Evolutionary conservation across 257 asterid genomes (phyloP), one percentile per base, ranked within the genome.

Genomic region (Scutellaria baicalensis): DNA sequence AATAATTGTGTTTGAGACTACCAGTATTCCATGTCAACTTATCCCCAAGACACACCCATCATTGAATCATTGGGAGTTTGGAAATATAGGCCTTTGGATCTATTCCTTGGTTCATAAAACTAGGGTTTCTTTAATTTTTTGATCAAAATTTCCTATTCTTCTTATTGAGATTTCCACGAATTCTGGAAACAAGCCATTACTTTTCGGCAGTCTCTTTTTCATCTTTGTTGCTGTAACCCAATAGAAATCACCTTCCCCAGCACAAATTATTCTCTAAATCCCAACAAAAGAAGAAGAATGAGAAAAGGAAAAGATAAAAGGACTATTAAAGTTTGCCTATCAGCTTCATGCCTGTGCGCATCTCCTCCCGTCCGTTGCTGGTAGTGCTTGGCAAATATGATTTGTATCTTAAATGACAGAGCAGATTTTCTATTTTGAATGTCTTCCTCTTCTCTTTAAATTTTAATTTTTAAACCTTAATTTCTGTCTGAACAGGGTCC

Each of bases 401-500:
- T 20, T 12, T 55, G 17, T 17, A 40, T 40, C 61, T 23, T 17
- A 55, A 23, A n/a, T 10, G 38, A 54, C 14, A 54, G 17, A 31
- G 33, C 47, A 58, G 31, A 54, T 70, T 48, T 59, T 68, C 69
- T 60, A 44, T 47, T 48, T 23, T 61, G 47, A 9, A 33, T n/a
- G n/a, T n/a, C n/a, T n/a, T 36, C n/a, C 68, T 70, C 45, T 63
- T 71, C 67, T 64, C 36, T 71, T 58, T 27, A 2, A 27, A 27
- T 27, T 23, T 27, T 27, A 27, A 27, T 27, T 27, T 27, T 27
- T 27, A 27, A 27, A 67, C 74, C 63, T 49, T 64, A 13, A 58
- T 58, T 76, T 81, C 31, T 73, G 72, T 80, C 70, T 48, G 67
- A 70, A 79, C 81, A 93, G 99, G 97, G 96, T 5, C 97, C 97